A percentile compares a stretch with the other conserved stretches of the same genome.
Evolutionary conservation across 2,329 filamentous ascomycete species (phyloP).

Genomic region (Cladosporium cucumerinum): DNA sequence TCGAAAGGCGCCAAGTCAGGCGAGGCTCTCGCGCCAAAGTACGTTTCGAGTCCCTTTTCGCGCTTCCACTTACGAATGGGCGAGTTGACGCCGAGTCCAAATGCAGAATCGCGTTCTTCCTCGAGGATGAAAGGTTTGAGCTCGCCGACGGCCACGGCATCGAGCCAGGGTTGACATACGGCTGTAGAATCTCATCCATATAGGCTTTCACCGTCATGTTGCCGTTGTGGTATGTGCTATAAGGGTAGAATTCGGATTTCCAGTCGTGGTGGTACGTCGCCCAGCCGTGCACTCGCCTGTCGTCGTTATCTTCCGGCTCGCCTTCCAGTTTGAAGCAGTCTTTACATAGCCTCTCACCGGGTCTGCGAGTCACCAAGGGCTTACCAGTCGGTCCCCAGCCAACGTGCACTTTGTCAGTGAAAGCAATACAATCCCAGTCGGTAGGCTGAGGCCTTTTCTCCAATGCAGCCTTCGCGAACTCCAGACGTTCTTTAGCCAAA

Average conservation of each 20-base stretch:
- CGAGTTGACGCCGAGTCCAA: not conserved
- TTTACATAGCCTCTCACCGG: not conserved
- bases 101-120: not conserved
- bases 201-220: slow-evolving; percentile 6
- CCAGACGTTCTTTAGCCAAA: not conserved
- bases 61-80: not conserved
- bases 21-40: not conserved
- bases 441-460: not conserved
- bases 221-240: slow-evolving; percentile 3
- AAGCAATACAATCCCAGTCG: not conserved
- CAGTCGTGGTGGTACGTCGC: not conserved
- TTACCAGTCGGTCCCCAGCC: slow-evolving; percentile 2
- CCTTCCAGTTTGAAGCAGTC: slow-evolving; percentile 2
- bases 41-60: not conserved
- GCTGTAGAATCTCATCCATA: not conserved
- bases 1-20: slow-evolving; percentile 4
- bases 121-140: not conserved
- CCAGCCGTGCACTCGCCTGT: not conserved
- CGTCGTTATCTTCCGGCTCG: not conserved
- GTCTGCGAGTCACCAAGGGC: not conserved
- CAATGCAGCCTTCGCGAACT: not conserved
- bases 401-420: not conserved
- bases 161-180: not conserved
- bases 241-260: slow-evolving; percentile 2
- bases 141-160: not conserved